Evolutionary conservation across 768 basidiomycete species (phyloP), one percentile per base, ranked within the genome.

Genomic region (Asterophora parasitica): DNA sequence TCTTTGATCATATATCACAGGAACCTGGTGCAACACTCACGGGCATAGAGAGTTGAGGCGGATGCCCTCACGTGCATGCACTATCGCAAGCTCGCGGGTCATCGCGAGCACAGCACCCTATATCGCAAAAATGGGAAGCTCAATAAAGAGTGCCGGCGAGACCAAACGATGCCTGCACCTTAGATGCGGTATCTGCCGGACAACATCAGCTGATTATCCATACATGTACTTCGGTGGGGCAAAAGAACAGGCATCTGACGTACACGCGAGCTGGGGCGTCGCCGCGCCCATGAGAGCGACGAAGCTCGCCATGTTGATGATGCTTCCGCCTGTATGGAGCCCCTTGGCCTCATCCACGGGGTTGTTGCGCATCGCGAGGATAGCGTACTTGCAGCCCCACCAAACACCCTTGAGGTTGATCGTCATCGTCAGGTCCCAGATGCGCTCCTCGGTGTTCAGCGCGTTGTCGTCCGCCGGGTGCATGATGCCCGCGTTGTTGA

Each of bases 401-500:
- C 95, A 98, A 50, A 98, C 96, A 43, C 96, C 96, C 70, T 98
- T 99, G 61, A 95, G 81, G 65, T 98, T 98, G 73, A 97, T 83
- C 53, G 85, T 79, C 85, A 89, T 89, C 2, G 89, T 92, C 48
- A 92, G 73, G 62, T 91, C 89, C 95, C 96, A 99, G 67, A 98
- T 92, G 42, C 77, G 80, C 68, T 99, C 96, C 62, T 95, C 92
- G 13, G 96, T 99, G 65, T 92, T 95, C 60, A 97, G 73, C 10
- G 95, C 96, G 62, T 92, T 85, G 62, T 96, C 95, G 58, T 99
- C 95, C 8, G 74, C 81, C 13, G 92, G 84, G 63, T 97, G 96
- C 96, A 99, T 99, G 61, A 99, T 95, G n/a, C 95, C 89, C 37
- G 89, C 92, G 60, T 96, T 96, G 65, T 96, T 96, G 66, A 95